These are phyloP conservation scores for Protomyces gravidus DNA, from an alignment of 1,139 yeast genomes.

Conservation along the genomic window DNA sequence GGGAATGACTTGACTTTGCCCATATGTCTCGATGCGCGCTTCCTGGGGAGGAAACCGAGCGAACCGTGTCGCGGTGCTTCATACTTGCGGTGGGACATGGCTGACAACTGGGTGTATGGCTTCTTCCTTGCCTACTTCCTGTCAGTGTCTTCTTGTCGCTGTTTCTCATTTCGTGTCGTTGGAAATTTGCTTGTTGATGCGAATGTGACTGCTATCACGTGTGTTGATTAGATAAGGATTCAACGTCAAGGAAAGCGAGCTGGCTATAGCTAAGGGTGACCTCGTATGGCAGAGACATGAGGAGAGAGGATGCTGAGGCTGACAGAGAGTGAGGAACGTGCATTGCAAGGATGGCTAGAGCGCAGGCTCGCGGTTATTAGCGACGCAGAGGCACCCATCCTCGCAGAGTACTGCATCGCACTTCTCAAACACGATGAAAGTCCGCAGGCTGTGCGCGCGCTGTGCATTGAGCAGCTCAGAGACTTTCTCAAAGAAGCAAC, in stretches of 20 bases:
- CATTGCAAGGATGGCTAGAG: slow-evolving; percentile 44
- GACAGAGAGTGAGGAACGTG: slow-evolving; percentile 26
- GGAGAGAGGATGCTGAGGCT: slow-evolving; percentile 1
- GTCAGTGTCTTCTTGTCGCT: not conserved
- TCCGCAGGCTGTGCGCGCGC: slow-evolving; percentile 39
- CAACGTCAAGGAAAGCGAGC: not conserved
- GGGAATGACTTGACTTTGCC: slow-evolving; percentile 99
- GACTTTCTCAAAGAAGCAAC: slow-evolving; percentile 39
- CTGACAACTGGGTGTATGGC: not conserved
- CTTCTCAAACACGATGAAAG: slow-evolving; percentile 44
- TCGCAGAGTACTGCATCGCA: slow-evolving; percentile 48
- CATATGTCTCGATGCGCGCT: slow-evolving; percentile 97
- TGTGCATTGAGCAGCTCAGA: slow-evolving; percentile 42
- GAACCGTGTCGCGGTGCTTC: slow-evolving; percentile 99
- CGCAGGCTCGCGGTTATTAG: slow-evolving; percentile 36
- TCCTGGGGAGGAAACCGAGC: slow-evolving; percentile 69
- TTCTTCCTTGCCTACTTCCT: no score
- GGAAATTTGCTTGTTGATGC: not conserved
- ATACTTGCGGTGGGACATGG: slow-evolving; percentile 99
- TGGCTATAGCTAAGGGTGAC: not conserved
- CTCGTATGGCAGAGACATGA: no score
- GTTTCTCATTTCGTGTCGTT: not conserved
- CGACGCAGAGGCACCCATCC: slow-evolving; percentile 47
- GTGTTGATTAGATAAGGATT: not conserved
- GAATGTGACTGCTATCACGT: not conserved